Conservation (phyloP, 345 rosid genomes). For the Murraya koenigii region DNA sequence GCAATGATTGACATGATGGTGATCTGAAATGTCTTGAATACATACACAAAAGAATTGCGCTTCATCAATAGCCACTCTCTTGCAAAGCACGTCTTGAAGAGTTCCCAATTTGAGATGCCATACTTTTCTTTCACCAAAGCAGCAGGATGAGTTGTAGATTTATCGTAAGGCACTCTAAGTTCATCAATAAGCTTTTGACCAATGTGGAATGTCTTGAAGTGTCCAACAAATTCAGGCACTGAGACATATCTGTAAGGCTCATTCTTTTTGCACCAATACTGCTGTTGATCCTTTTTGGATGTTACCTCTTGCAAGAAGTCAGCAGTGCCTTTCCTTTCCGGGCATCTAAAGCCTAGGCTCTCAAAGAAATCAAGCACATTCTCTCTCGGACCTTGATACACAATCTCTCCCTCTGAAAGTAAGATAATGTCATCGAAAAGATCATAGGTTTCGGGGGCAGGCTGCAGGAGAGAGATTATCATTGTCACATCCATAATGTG, state of each 20-base stretch:
- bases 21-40: conserved; percentile 54
- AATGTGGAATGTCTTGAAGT: conserved; percentile 35
- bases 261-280: conserved; percentile 43
- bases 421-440: conserved; percentile 61
- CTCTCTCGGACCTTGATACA: conserved; percentile 57
- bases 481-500: conserved; percentile 58
- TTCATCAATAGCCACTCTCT: conserved; percentile 60
- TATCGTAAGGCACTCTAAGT: conserved; percentile 44
- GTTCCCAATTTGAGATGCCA: conserved; percentile 55
- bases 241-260: conserved; percentile 39
- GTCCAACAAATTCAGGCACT: conserved; percentile 37
- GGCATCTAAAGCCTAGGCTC: conserved; percentile 49
- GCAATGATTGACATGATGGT: conserved; percentile 54
- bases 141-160: conserved; percentile 45
- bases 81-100: conserved; percentile 54
- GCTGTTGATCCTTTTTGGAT: conserved; percentile 58
- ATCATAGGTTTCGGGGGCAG: conserved; percentile 61
- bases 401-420: conserved; percentile 56
- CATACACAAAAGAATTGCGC: conserved; percentile 44
- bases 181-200: conserved; percentile 42
- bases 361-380: conserved; percentile 52
- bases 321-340: conserved; percentile 57
- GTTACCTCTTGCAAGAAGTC: conserved; percentile 67
- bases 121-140: conserved; percentile 51
- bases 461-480: conserved; percentile 59